phyloP scores from a whole-genome alignment of 441 rosid genomes.

The Brassica balearica region DNA sequence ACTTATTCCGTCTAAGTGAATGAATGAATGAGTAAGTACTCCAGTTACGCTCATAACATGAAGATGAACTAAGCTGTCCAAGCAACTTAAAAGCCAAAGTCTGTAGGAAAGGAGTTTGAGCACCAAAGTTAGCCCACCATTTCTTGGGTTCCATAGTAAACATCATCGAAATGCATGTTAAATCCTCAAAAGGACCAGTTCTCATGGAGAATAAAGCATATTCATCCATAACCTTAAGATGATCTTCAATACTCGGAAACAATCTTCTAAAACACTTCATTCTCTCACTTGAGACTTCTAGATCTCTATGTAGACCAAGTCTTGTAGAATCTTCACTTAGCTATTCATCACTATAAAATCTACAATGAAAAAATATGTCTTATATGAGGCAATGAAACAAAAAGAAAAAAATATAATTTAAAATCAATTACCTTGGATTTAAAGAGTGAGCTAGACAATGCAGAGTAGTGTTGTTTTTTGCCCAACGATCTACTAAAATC shows the following conservation, averaged over 20 bases:
- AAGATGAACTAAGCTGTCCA: neutral
- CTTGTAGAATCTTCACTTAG: neutral
- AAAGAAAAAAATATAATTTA: neutral
- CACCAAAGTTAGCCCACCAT: too few species aligned
- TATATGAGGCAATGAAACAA: neutral
- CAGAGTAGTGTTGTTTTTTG: neutral
- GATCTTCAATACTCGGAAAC: neutral
- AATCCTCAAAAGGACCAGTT: neutral
- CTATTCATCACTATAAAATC: slow-evolving; percentile 7
- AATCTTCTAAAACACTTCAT: neutral
- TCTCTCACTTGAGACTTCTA: neutral
- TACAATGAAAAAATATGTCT: neutral
- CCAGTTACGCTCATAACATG: neutral
- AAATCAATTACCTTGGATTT: neutral
- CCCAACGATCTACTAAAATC: neutral
- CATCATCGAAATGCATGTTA: neutral
- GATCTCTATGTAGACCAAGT: neutral
- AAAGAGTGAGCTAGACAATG: neutral
- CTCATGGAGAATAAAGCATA: neutral
- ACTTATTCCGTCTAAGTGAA: too few species aligned
- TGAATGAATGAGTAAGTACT: neutral
- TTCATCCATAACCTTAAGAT: too few species aligned
- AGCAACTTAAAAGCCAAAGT: neutral
- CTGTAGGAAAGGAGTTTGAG: too few species aligned
- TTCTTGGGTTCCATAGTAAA: neutral